Evolutionary conservation across 257 asterid genomes (phyloP).

Genomic region (Gynochthodes officinalis): DNA sequence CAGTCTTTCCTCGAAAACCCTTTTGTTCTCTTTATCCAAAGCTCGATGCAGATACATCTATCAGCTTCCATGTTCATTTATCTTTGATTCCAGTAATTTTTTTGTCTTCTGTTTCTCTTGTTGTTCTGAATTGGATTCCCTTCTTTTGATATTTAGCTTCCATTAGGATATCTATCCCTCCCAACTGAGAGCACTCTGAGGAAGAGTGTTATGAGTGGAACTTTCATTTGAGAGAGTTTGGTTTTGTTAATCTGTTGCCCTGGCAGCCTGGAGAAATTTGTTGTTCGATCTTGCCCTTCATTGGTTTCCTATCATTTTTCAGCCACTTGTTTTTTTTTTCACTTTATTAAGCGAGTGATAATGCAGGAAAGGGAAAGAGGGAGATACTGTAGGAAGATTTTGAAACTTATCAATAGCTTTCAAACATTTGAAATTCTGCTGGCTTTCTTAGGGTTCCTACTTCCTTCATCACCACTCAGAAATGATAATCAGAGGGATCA

Average conservation of each 20-base stretch:
- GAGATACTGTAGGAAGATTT: neutral
- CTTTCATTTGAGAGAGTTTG: too few relatives aligned
- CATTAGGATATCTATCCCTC: too few relatives aligned
- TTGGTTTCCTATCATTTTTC: too few relatives aligned
- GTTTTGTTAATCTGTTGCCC: neutral
- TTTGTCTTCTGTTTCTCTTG: neutral
- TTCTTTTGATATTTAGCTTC: neutral
- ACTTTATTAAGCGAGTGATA: too few relatives aligned
- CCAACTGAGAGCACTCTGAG: too few relatives aligned
- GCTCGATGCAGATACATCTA: neutral
- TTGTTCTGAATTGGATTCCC: neutral
- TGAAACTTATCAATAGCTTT: neutral
- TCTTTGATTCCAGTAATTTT: neutral
- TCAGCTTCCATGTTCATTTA: neutral
- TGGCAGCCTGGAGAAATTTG: neutral
- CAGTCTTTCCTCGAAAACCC: neutral
- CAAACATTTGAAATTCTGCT: neutral
- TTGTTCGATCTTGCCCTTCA: neutral
- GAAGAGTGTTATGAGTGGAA: too few relatives aligned
- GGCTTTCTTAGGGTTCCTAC: conserved; percentile 8
- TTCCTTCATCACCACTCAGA: neutral
- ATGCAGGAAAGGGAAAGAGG: neutral
- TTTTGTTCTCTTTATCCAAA: neutral
- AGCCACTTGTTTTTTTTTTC: too few relatives aligned
- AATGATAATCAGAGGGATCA: neutral